A percentile compares a stretch with the other conserved stretches of the same genome.
These are phyloP conservation scores for Camillea tinctor DNA, from an alignment of 2,329 filamentous ascomycete genomes.

Conservation along the genomic window DNA sequence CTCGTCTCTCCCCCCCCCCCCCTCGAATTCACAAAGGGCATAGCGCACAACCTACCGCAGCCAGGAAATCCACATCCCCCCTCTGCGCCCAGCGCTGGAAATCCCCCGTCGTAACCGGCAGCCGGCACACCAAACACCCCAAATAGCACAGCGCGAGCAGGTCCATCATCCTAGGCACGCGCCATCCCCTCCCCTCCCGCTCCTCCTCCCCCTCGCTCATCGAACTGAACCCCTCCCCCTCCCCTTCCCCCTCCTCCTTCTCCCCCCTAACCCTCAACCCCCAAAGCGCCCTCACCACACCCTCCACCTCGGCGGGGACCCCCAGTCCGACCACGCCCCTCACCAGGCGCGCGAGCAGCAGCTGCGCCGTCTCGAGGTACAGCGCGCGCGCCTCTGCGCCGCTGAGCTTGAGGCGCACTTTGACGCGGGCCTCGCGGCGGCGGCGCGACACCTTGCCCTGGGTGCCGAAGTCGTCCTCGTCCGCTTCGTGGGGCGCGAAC, in stretches of 20 bases:
- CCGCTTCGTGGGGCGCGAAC: conserved; percentile 54
- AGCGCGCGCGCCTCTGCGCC: conserved; percentile 72
- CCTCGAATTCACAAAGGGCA: too few species aligned
- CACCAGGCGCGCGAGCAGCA: conserved; percentile 80
- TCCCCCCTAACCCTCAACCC: conserved; percentile 58
- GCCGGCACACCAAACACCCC: conserved; percentile 69
- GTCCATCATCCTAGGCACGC: conserved; percentile 68
- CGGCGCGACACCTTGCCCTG: conserved; percentile 55
- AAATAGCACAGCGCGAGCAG: conserved; percentile 79
- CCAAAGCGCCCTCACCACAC: conserved; percentile 82
- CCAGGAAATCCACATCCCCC: conserved; percentile 70
- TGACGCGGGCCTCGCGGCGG: conserved; percentile 55
- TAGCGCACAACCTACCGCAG: conserved; percentile 63
- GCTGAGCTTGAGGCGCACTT: conserved; percentile 54
- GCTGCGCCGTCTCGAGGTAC: conserved; percentile 80
- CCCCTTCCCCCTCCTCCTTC: conserved; percentile 21
- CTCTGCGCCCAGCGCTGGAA: conserved; percentile 65
- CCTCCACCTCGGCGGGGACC: conserved; percentile 73
- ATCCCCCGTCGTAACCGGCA: conserved; percentile 75
- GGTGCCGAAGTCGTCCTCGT: conserved; percentile 66
- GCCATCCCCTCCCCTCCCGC: conserved; percentile 45
- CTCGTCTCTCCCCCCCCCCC: too few species aligned
- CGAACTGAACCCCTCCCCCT: conserved; percentile 51
- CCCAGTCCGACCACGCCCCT: conserved; percentile 69
- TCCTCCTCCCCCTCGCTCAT: conserved; percentile 46